Evolutionary conservation across 352 stramenopile genomes (phyloP), one percentile per base, ranked within the genome.

Genomic region (Phytophthora sansomeana): DNA sequence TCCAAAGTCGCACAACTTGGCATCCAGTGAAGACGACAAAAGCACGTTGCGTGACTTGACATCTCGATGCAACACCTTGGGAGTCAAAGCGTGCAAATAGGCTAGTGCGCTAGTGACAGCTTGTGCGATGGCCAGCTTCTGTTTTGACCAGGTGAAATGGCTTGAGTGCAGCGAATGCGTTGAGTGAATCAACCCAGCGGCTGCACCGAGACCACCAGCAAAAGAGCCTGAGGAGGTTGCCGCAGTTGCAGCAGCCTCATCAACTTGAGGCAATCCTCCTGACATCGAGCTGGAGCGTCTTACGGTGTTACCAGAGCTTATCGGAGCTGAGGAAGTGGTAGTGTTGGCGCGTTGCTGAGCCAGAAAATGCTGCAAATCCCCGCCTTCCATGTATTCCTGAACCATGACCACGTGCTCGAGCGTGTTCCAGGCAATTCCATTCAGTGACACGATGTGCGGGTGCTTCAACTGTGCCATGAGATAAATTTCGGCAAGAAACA

Each of bases 21-120:
- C 76, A 19, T 85, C 70, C 54, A 86, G 64, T n/a, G 64, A 63
- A 29, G 71, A 61, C 5, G 74, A 80, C 10, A 96, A 53, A 26
- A 96, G 47, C n/a, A 97, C 79, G 64, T 96, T 97, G 28, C 85
- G 86, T n/a, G 87, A 92, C 60, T 97, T 97, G 32, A 97, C 69
- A 61, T 97, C 90, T 24, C 85, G 87, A 64, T 97, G 90, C 21
- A 97, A 72, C 54, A 96, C 75, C 54, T 90, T 89, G n/a, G 88
- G 89, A 1, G 67, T 80, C 24, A 90, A 63, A 9, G 55, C 74
- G 65, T 97, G 89, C 43, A 97, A 75, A 68, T 96, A 97, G 19
- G 72, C 62, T 42, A 97, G 74, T 11, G 89, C 90, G 24, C 72
- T 77, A 1, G 82, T 86, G 16, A 92, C 62, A 11, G 74, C 70